phyloP scores from a whole-genome alignment of 2,329 filamentous ascomycete species.

The Fusarium torulosum region DNA sequence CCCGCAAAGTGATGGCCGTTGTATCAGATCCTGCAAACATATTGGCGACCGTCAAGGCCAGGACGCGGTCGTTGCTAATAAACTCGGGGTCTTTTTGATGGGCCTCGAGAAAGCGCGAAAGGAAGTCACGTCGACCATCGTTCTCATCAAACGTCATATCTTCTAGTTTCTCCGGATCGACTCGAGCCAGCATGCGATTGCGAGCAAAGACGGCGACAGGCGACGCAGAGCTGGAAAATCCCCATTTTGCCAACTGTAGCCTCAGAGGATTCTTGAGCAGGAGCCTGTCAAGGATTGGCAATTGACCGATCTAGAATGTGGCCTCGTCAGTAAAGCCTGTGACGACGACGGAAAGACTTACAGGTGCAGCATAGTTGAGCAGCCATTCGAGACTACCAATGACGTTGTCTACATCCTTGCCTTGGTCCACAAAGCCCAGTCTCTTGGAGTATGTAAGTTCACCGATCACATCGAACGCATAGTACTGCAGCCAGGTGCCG shows the following conservation, averaged over 20 bases:
- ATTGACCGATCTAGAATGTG: slow-evolving; percentile 4
- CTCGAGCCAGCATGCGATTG: neutral
- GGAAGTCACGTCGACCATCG: slow-evolving; percentile 5
- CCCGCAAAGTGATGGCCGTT: slow-evolving; percentile 29
- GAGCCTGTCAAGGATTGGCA: slow-evolving; percentile 7
- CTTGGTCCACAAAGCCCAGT: slow-evolving; percentile 32
- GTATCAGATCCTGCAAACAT: slow-evolving; percentile 42
- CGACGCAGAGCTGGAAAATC: slow-evolving; percentile 3
- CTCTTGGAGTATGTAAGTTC: slow-evolving; percentile 30
- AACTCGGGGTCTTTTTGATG: slow-evolving; percentile 25
- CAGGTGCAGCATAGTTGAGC: slow-evolving; percentile 32
- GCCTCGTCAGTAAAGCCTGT: neutral
- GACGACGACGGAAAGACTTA: neutral
- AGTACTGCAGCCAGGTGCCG: neutral
- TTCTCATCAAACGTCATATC: slow-evolving; percentile 3
- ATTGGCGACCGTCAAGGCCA: slow-evolving; percentile 29
- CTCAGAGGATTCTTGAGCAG: slow-evolving; percentile 15
- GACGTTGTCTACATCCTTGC: slow-evolving; percentile 30
- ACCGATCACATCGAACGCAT: neutral
- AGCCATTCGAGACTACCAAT: slow-evolving; percentile 35
- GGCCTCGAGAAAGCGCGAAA: slow-evolving; percentile 30
- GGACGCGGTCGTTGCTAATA: slow-evolving; percentile 22
- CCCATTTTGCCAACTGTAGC: neutral
- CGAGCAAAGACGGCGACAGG: neutral
- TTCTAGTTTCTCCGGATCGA: neutral